Evolutionary conservation across 768 basidiomycete species (phyloP), one percentile per base, ranked within the genome.

Genomic region (Pleurotus sapidus): DNA sequence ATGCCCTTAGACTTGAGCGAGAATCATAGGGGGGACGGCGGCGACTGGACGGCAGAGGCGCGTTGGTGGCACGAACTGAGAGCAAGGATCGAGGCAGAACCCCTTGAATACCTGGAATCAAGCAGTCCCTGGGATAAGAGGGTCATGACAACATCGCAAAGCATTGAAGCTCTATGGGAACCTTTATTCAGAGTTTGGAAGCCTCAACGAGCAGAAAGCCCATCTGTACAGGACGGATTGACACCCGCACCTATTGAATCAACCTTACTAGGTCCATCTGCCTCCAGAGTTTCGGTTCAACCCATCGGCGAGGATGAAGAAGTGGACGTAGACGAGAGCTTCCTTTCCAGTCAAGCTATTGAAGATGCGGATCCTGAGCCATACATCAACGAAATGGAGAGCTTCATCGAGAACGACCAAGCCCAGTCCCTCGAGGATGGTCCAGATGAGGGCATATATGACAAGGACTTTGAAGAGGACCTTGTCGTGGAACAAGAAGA

Each of bases 141-240:
- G 79, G 83, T 91, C 25, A 89, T 91, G 86, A 89, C 93, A 5
- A 84, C 89, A 0, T 98, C 97, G 65, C 89, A 97, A 72, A 95
- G 94, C 62, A 77, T 91, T 23, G 90, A 95, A 71, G 89, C 86
- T 1, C 77, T 95, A 8, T 97, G 94, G 94, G 86, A 89, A 46
- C 71, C 79, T 37, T 62, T 76, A 55, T 81, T 77, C 68, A 84
- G 72, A 66, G 74, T 73, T 8, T 88, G 88, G 87, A 82, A 69
- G 65, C 84, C 87, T 18, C 54, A 46, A 18, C 59, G n/a, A 30
- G 15, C 25, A 30, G 24, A 54, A n/a, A 64, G 59, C 46, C 57
- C 57, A 58, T n/a, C 47, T 12, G n/a, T 11, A 17, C 48, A 49
- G 30, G 51, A 57, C 23, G 55, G 60, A 8, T 5, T 30, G 3